Evolutionary conservation across 1,139 yeast species (phyloP), one percentile per base, ranked within the genome.

Genomic region (Pichia sp.): DNA sequence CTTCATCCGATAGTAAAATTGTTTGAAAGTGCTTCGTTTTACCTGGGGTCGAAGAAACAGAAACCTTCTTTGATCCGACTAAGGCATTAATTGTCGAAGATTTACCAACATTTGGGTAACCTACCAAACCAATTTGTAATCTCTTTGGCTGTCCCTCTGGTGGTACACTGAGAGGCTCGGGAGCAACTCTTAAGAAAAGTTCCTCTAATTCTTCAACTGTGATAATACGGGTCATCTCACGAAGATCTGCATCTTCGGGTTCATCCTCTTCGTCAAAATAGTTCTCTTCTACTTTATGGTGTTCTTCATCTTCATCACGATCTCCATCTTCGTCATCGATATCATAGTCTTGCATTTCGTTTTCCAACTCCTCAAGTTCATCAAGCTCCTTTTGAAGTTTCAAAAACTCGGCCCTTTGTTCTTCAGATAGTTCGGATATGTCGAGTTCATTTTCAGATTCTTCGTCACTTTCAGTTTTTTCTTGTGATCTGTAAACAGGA

Each of bases 11-110:
- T 49, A 95, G 79, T 66, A 85, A 82, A 59, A 95, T 90, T 1
- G 99, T 95, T 75, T 95, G 99, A 78, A 95, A 95, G 77, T 95
- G 99, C 71, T 95, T 95, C 16, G 99, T 95, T 70, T 95, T 95
- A 75, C 99, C 99, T 6, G 99, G 99, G 0, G 99, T 95, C 1
- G 99, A 79, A 1, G 99, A 93, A 43, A 95, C 99, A 1, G 98
- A 90, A 11, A 95, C 99, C 69, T 90, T 92, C 68, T 95, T 95
- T 30, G 97, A 84, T 23, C 99, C 99, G 51, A 93, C 95, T 51
- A 95, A 78, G 0, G 98, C 97, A 70, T 92, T 92, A 64, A 92
- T 92, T 10, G 98, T 92, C 10, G 97, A 90, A 1, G 97, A 92
- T 71, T 92, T 92, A 77, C 98, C 98, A 52, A 92, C 98, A 70